phyloP scores from a whole-genome alignment of 495 filamentous ascomycete species.

The Venustampulla echinocandica region DNA sequence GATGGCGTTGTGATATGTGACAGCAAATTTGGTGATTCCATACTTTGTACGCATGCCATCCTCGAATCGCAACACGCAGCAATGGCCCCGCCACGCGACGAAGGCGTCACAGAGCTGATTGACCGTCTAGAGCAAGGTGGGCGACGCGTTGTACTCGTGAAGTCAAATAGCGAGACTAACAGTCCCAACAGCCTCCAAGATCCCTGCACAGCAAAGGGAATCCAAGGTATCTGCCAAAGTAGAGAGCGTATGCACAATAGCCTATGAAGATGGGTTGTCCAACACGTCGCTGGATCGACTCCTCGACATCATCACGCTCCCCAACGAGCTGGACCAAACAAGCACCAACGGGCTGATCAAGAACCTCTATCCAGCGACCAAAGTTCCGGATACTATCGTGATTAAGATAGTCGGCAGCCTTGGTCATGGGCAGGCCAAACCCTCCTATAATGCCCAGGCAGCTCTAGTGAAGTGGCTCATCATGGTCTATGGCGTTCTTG shows the following conservation, averaged over 20 bases:
- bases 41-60: not conserved
- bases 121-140: constrained; percentile 9
- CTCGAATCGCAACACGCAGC: too few relatives aligned
- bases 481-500: constrained; percentile 64
- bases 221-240: constrained; percentile 37
- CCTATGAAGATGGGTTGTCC: constrained; percentile 60
- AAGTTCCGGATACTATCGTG: constrained; percentile 51
- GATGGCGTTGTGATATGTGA: too few relatives aligned
- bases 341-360: constrained; percentile 58
- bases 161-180: not conserved
- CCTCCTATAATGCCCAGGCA: constrained; percentile 58
- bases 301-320: constrained; percentile 55
- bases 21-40: too few relatives aligned
- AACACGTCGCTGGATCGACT: constrained; percentile 49
- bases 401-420: constrained; percentile 63
- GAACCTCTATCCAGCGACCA: constrained; percentile 63
- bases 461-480: constrained; percentile 73
- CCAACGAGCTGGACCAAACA: constrained; percentile 66
- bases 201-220: constrained; percentile 39
- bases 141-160: constrained; percentile 5
- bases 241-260: constrained; percentile 37
- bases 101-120: constrained; percentile 2
- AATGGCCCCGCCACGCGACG: constrained; percentile 5
- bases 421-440: constrained; percentile 71
- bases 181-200: constrained; percentile 34